Evolutionary conservation across 2,329 filamentous ascomycete species (phyloP).

Genomic region (Aureobasidium sp.): DNA sequence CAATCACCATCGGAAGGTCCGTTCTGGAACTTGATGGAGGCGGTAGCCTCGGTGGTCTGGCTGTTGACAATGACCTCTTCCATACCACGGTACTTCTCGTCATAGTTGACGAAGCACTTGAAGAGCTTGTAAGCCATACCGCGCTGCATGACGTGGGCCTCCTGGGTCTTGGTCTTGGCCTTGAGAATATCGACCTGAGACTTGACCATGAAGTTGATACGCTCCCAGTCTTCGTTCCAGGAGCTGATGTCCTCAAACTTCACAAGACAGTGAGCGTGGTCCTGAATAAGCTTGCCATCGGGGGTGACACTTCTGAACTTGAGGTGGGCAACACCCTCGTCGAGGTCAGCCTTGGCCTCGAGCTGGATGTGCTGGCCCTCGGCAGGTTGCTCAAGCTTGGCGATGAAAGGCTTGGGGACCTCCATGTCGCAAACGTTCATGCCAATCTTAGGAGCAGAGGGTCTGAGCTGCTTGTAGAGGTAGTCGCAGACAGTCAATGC

Average conservation of each 20-base stretch:
- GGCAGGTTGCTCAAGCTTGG: conserved; percentile 38
- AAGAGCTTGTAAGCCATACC: conserved; percentile 72
- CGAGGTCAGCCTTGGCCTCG: conserved; percentile 51
- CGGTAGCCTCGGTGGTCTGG: conserved; percentile 47
- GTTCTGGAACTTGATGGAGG: conserved; percentile 46
- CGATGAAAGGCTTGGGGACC: conserved; percentile 62
- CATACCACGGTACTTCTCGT: conserved; percentile 49
- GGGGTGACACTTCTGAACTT: conserved; percentile 50
- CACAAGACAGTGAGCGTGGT: conserved; percentile 56
- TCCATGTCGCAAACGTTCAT: conserved; percentile 60
- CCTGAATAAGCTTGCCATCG: conserved; percentile 48
- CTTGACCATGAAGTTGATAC: conserved; percentile 52
- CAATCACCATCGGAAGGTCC: conserved; percentile 47
- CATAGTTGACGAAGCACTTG: conserved; percentile 49
- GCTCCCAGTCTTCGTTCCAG: conserved; percentile 59
- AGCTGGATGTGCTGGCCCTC: conserved; percentile 53
- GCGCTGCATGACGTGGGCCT: conserved; percentile 63
- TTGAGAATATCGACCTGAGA: conserved; percentile 56
- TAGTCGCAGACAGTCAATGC: conserved; percentile 59
- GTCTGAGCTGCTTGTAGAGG: conserved; percentile 55
- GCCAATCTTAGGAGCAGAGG: conserved; percentile 47
- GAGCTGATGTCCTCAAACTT: conserved; percentile 51
- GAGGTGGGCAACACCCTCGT: conserved; percentile 46
- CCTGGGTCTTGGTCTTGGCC: conserved; percentile 54
- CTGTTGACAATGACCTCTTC: conserved; percentile 51